These are phyloP conservation scores for Lachancea kluyveri DNA, from an alignment of 805 yeast species.

Conservation along the genomic window DNA sequence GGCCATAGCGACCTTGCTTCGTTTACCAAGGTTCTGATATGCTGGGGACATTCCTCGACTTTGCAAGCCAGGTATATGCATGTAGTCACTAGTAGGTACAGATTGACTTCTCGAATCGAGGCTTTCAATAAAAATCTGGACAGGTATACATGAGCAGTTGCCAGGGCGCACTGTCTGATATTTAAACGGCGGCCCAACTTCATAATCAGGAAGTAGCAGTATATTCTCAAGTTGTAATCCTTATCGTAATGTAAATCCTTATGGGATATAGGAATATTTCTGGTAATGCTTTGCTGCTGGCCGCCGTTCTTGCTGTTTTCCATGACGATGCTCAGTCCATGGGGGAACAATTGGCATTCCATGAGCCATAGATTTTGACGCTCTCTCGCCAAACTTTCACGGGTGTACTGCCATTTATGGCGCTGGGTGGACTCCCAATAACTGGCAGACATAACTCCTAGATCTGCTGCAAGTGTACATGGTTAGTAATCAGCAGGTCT, in stretches of 20 bases:
- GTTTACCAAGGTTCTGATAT: slow-evolving; percentile 71
- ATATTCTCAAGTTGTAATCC: slow-evolving; percentile 66
- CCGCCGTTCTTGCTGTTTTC: slow-evolving; percentile 20
- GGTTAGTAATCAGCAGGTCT: too few relatives aligned
- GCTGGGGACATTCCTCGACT: slow-evolving; percentile 93
- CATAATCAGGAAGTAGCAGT: slow-evolving; percentile 67
- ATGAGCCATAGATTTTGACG: slow-evolving; percentile 37
- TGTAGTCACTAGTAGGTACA: slow-evolving; percentile 75
- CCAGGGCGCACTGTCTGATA: slow-evolving; percentile 74
- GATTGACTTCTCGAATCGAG: slow-evolving; percentile 72
- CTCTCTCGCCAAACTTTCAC: slow-evolving; percentile 45
- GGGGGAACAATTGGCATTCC: slow-evolving; percentile 32
- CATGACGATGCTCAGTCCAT: slow-evolving; percentile 31
- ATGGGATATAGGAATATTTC: slow-evolving; percentile 35
- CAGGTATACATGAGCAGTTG: slow-evolving; percentile 83
- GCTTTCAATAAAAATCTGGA: slow-evolving; percentile 71
- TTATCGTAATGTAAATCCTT: slow-evolving; percentile 35
- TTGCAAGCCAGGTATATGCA: slow-evolving; percentile 87
- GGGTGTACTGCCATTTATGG: slow-evolving; percentile 70
- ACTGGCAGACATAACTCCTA: slow-evolving; percentile 67
- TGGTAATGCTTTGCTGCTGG: slow-evolving; percentile 31
- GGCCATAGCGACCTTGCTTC: slow-evolving; percentile 95
- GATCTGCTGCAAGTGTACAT: too few relatives aligned
- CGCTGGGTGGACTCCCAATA: slow-evolving; percentile 86
- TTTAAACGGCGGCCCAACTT: slow-evolving; percentile 73